phyloP scores from a whole-genome alignment of 2,329 filamentous ascomycete species.

The Fusarium sp. region DNA sequence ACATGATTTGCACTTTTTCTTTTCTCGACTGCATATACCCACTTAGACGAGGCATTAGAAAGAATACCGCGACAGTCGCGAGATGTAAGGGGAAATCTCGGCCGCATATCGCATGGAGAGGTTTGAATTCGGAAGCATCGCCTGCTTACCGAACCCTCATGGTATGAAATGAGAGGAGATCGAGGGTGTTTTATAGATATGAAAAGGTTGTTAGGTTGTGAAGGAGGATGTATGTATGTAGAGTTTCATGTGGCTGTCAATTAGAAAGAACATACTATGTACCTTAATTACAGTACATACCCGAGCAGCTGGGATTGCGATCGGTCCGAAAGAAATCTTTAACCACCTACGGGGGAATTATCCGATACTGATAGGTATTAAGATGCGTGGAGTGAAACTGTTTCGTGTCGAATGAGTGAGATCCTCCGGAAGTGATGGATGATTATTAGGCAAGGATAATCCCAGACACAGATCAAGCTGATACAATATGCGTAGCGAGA shows the following conservation, averaged over 20 bases:
- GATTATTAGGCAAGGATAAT: not conserved
- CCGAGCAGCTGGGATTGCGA: not conserved
- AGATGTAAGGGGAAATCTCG: not conserved
- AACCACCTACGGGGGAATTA: not conserved
- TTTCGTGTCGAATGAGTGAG: not conserved
- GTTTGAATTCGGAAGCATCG: slow-evolving; percentile 2
- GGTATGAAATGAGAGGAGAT: slow-evolving; percentile 7
- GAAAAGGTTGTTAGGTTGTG: not conserved
- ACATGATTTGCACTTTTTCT: slow-evolving; percentile 26
- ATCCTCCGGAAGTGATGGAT: not conserved
- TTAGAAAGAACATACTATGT: not conserved
- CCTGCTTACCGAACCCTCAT: not conserved
- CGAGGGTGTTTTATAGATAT: slow-evolving; percentile 17
- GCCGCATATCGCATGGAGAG: not conserved
- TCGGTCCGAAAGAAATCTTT: slow-evolving; percentile 6
- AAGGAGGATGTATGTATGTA: slow-evolving; percentile 15
- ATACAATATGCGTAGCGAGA: slow-evolving; percentile 16
- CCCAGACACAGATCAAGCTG: slow-evolving; percentile 1
- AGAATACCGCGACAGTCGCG: slow-evolving; percentile 2
- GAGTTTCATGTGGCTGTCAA: slow-evolving; percentile 23
- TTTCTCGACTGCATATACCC: slow-evolving; percentile 34
- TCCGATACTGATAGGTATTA: not conserved
- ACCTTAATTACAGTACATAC: not conserved
- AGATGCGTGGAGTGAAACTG: slow-evolving; percentile 1
- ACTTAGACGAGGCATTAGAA: slow-evolving; percentile 38